These are phyloP conservation scores for Cyclanthera cordifolia DNA, from an alignment of 306 rosid genomes.

Conservation along the genomic window DNA sequence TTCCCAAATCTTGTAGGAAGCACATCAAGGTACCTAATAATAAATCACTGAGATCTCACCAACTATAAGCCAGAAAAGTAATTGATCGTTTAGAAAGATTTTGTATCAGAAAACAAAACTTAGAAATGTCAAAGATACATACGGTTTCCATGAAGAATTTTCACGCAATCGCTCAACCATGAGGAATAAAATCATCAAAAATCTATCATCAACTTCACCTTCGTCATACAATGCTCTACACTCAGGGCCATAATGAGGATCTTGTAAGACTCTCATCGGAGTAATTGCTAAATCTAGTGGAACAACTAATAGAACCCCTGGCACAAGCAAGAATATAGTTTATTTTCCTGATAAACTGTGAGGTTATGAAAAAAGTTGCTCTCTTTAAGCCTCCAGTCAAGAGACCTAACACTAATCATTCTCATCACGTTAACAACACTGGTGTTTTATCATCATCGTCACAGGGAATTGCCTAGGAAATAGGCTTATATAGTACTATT, in stretches of 20 bases:
- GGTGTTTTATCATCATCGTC: neutral
- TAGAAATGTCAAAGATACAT: constrained; percentile 31
- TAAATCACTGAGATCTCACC: constrained; percentile 17
- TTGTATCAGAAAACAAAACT: neutral
- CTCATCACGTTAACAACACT: neutral
- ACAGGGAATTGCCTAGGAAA: neutral
- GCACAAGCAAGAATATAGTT: constrained; percentile 12
- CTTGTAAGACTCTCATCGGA: constrained; percentile 97
- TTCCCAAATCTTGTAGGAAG: constrained; percentile 72
- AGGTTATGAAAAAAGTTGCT: neutral
- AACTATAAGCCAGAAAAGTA: constrained; percentile 11
- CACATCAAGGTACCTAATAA: constrained; percentile 79
- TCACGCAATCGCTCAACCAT: constrained; percentile 69
- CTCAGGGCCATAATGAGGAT: constrained; percentile 72
- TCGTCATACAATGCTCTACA: constrained; percentile 84
- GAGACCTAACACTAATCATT: neutral
- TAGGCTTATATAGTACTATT: neutral
- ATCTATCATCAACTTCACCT: constrained; percentile 90
- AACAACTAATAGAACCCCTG: constrained; percentile 71
- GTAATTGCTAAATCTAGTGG: constrained; percentile 83
- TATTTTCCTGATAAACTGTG: constrained; percentile 1
- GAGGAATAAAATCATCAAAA: constrained; percentile 62
- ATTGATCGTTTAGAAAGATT: neutral
- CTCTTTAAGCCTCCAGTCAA: no score
- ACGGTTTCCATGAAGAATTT: constrained; percentile 92